Evolutionary conservation across 192 early-diverging fungal species (phyloP).

Genomic region (Glomus cerebriforme): DNA sequence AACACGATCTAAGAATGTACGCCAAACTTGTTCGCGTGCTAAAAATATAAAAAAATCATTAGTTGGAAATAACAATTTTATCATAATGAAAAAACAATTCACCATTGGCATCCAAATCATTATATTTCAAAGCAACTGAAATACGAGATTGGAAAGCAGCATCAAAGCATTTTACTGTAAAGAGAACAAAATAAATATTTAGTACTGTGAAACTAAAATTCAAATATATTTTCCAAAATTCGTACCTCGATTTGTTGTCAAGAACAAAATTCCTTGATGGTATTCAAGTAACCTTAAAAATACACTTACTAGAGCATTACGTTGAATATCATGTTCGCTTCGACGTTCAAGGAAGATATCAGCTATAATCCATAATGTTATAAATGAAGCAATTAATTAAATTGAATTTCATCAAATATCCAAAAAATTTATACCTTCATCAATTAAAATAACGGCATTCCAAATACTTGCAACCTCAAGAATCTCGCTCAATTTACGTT

Average conservation of each 20-base stretch:
- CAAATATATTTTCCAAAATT: not conserved
- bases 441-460: slow-evolving; percentile 58
- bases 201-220: not conserved
- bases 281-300: slow-evolving; percentile 62
- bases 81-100: no score
- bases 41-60: no score
- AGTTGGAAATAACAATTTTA: no score
- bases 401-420: no score
- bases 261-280: slow-evolving; percentile 62
- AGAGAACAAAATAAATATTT: no score
- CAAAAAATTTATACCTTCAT: slow-evolving; percentile 32
- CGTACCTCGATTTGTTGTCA: slow-evolving; percentile 63
- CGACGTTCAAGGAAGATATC: slow-evolving; percentile 63
- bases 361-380: slow-evolving; percentile 11
- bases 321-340: slow-evolving; percentile 43
- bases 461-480: slow-evolving; percentile 56
- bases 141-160: slow-evolving; percentile 56
- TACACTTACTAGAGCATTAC: slow-evolving; percentile 61
- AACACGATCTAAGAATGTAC: slow-evolving; percentile 44
- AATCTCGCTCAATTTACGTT: slow-evolving; percentile 48
- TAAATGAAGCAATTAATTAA: no score
- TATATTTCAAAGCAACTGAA: slow-evolving; percentile 56
- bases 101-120: slow-evolving; percentile 35
- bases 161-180: slow-evolving; percentile 44
- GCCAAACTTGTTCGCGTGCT: slow-evolving; percentile 54